Conservation (phyloP, 768 basidiomycete species). For the Pleurotus tuber-regium region DNA sequence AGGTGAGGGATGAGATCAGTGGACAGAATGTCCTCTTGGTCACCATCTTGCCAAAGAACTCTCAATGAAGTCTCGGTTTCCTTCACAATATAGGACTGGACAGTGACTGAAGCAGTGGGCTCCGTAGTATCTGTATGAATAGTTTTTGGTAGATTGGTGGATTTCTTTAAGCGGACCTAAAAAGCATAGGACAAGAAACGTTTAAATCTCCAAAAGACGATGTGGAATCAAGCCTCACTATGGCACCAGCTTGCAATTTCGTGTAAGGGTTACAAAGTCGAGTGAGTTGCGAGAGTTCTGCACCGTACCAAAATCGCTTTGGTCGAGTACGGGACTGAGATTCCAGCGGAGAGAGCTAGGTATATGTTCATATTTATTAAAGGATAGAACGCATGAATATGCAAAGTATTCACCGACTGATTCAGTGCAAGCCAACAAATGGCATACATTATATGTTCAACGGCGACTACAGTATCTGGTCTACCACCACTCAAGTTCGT, state of each 20-base stretch:
- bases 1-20: conserved; percentile 75
- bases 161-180: conserved; percentile 55
- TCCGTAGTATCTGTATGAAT: conserved; percentile 56
- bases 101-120: conserved; percentile 42
- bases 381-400: conserved; percentile 1
- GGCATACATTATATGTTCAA: conserved; percentile 76
- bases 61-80: conserved; percentile 69
- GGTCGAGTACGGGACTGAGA: conserved; percentile 65
- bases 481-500: too few relatives aligned
- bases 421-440: conserved; percentile 87
- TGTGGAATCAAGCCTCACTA: neutral
- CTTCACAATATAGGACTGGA: conserved; percentile 59
- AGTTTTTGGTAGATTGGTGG: conserved; percentile 47
- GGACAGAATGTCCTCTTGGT: conserved; percentile 55
- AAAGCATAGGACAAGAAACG: neutral
- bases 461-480: conserved; percentile 64
- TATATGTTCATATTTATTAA: conserved; percentile 4
- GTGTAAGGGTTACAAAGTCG: conserved; percentile 58
- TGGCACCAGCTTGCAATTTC: conserved; percentile 73
- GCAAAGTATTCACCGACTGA: conserved; percentile 70
- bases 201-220: neutral
- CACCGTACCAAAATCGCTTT: conserved; percentile 69
- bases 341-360: conserved; percentile 57
- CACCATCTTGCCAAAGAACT: conserved; percentile 89
- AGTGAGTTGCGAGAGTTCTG: conserved; percentile 61